Evolutionary conservation across 1,284 basidiomycete species (phyloP).

Genomic region (Fomitopsis schrenkii): DNA sequence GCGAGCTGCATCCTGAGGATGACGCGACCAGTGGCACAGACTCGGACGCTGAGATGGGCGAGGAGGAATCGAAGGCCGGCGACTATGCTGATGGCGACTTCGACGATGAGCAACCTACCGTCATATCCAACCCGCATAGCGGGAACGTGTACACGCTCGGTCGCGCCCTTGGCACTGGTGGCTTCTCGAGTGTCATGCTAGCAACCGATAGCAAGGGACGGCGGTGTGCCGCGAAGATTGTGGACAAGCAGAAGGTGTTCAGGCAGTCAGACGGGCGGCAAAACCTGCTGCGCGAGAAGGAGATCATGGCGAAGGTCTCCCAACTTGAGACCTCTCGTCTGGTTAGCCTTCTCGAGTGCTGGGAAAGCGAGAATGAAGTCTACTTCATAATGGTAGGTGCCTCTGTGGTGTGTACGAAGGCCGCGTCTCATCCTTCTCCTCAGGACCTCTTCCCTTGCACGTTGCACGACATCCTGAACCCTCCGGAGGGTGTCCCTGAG

Average conservation of each 20-base stretch:
- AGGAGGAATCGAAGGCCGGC: neutral
- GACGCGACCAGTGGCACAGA: too few relatives aligned
- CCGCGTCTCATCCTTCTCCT: too few relatives aligned
- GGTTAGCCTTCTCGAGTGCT: constrained; percentile 6
- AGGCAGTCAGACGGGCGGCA: neutral
- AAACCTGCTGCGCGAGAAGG: constrained; percentile 7
- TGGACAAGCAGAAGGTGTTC: constrained; percentile 16
- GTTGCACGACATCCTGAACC: too few relatives aligned
- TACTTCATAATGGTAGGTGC: constrained; percentile 20
- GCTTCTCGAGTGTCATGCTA: constrained; percentile 13
- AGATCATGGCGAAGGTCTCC: constrained; percentile 3
- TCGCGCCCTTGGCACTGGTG: constrained; percentile 12
- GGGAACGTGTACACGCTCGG: neutral
- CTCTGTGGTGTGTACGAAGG: too few relatives aligned
- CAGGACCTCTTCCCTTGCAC: too few relatives aligned
- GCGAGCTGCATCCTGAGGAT: too few relatives aligned
- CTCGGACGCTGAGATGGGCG: too few relatives aligned
- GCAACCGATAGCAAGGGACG: constrained; percentile 2
- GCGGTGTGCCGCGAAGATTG: constrained; percentile 20
- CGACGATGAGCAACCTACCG: neutral
- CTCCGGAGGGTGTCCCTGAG: too few relatives aligned
- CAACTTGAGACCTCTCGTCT: neutral
- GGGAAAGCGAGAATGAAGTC: constrained; percentile 12
- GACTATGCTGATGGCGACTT: neutral
- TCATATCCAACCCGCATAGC: neutral